phyloP scores from a whole-genome alignment of 2,329 filamentous ascomycete genomes.

The Scedosporium boydii region DNA sequence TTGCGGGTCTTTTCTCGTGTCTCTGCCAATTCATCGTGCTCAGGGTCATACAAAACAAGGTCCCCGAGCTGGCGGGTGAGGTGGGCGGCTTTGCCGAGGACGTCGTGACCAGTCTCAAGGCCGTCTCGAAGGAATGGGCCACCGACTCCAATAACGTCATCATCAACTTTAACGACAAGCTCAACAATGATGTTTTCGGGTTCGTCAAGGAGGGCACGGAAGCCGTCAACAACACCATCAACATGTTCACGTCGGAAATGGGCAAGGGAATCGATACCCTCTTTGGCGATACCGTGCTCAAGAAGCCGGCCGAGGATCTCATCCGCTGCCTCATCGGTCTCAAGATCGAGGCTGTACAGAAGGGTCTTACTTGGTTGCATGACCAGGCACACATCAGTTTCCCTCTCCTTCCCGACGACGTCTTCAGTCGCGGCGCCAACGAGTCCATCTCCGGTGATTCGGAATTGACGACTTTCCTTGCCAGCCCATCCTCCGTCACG shows the following conservation, averaged over 20 bases:
- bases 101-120: constrained; percentile 62
- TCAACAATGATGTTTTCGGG: constrained; percentile 78
- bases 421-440: constrained; percentile 72
- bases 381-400: constrained; percentile 78
- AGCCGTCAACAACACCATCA: constrained; percentile 79
- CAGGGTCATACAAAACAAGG: constrained; percentile 60
- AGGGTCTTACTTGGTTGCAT: constrained; percentile 86
- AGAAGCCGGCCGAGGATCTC: constrained; percentile 68
- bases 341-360: constrained; percentile 77
- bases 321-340: constrained; percentile 80
- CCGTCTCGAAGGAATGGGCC: constrained; percentile 69
- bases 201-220: constrained; percentile 79
- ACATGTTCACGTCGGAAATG: constrained; percentile 71
- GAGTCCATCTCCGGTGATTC: constrained; percentile 48
- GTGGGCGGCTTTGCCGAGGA: constrained; percentile 72
- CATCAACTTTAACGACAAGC: constrained; percentile 56
- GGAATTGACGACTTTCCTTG: constrained; percentile 60
- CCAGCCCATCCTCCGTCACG: constrained; percentile 63
- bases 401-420: constrained; percentile 67
- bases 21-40: constrained; percentile 77
- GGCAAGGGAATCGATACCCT: constrained; percentile 61
- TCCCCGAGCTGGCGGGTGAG: constrained; percentile 63
- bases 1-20: constrained; percentile 75
- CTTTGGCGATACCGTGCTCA: constrained; percentile 74
- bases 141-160: constrained; percentile 66